Evolutionary conservation across 1,284 basidiomycete species (phyloP).

Genomic region (Bondarzewia mesenterica): DNA sequence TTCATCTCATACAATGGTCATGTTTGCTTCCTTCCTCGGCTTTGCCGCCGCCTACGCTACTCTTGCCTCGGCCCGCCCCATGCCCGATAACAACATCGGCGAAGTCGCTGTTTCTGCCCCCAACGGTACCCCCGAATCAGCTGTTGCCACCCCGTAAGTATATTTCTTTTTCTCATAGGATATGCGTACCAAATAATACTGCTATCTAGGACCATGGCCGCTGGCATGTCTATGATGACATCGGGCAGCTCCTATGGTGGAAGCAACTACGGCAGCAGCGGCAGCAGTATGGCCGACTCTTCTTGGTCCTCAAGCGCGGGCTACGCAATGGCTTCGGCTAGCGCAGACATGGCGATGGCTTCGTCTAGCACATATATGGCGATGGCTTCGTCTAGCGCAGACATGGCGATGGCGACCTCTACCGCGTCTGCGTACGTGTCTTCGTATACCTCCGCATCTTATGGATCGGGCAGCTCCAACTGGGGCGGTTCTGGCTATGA

Average conservation of each 20-base stretch:
- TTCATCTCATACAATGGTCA: slow-evolving; percentile 41
- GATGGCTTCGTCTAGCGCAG: background rate
- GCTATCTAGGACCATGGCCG: slow-evolving; percentile 4
- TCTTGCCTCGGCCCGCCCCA: slow-evolving; percentile 40
- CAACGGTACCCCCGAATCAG: slow-evolving; percentile 22
- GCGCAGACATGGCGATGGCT: too few species aligned
- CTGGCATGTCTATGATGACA: background rate
- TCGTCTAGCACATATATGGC: background rate
- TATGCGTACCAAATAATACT: background rate
- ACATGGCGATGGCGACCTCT: background rate
- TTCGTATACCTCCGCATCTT: slow-evolving; percentile 22
- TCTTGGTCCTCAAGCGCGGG: too few species aligned
- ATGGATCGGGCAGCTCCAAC: slow-evolving; percentile 59
- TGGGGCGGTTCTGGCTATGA: slow-evolving; percentile 55
- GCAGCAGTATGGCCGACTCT: slow-evolving; percentile 16
- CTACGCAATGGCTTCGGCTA: too few species aligned
- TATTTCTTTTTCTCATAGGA: background rate
- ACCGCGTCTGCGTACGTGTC: slow-evolving; percentile 4
- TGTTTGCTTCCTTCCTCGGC: slow-evolving; percentile 42
- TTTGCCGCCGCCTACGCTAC: slow-evolving; percentile 44
- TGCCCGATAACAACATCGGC: slow-evolving; percentile 33
- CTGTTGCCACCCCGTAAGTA: background rate
- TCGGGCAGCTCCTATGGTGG: slow-evolving; percentile 2
- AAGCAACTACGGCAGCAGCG: slow-evolving; percentile 15
- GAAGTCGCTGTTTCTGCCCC: slow-evolving; percentile 41